A percentile compares a stretch with the other conserved stretches of the same genome.
These are phyloP conservation scores for Pythium periplocum DNA, from an alignment of 352 stramenopile genomes.

Conservation along the genomic window DNA sequence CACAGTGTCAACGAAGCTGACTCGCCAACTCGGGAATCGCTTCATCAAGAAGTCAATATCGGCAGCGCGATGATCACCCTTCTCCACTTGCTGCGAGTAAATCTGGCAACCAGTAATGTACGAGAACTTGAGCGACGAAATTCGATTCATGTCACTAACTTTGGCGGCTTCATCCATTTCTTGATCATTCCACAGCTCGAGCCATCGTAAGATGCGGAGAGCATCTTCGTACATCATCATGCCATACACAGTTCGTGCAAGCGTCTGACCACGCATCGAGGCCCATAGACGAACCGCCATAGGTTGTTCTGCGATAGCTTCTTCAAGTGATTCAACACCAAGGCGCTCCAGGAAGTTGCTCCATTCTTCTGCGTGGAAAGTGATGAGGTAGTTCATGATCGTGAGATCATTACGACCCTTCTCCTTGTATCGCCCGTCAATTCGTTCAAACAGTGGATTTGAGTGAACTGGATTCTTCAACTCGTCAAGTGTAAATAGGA, in stretches of 20 bases:
- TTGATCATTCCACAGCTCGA: slow-evolving; percentile 66
- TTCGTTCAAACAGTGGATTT: slow-evolving; percentile 71
- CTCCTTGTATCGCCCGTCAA: slow-evolving; percentile 68
- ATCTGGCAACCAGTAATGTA: slow-evolving; percentile 89
- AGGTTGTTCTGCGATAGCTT: slow-evolving; percentile 56
- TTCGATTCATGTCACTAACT: slow-evolving; percentile 77
- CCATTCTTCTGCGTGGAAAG: slow-evolving; percentile 85
- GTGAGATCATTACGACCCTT: slow-evolving; percentile 75
- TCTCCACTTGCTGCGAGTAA: slow-evolving; percentile 75
- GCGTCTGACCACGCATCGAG: slow-evolving; percentile 78
- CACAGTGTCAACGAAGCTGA: slow-evolving; percentile 84
- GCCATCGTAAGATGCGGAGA: slow-evolving; percentile 77
- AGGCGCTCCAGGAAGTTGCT: slow-evolving; percentile 85
- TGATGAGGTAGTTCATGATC: slow-evolving; percentile 87
- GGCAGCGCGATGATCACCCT: slow-evolving; percentile 74
- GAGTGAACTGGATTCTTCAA: slow-evolving; percentile 77
- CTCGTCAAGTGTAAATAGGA: slow-evolving; percentile 84
- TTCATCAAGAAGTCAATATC: slow-evolving; percentile 88
- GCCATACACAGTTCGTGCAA: slow-evolving; percentile 81
- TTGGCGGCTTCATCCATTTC: slow-evolving; percentile 66
- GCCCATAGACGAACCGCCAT: slow-evolving; percentile 83
- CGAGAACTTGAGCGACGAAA: slow-evolving; percentile 83
- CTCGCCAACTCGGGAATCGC: slow-evolving; percentile 84
- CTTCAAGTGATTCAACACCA: slow-evolving; percentile 57
- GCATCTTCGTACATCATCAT: slow-evolving; percentile 90